These are phyloP conservation scores for Sophora flavescens DNA, from an alignment of 306 rosid genomes.

Conservation along the genomic window DNA sequence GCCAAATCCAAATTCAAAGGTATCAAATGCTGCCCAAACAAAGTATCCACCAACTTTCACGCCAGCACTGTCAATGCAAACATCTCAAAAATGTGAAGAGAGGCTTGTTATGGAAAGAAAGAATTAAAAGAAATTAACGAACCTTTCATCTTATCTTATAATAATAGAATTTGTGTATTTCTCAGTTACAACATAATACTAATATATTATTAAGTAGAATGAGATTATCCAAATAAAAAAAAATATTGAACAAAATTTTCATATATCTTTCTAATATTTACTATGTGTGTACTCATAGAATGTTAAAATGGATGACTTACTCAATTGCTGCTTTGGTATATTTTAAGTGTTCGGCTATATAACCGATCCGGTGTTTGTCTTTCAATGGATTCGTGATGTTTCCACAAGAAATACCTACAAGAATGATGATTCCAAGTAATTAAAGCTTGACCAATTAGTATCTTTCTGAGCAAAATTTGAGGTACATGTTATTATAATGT, in stretches of 20 bases:
- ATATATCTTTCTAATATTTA: background rate
- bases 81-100: background rate
- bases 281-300: background rate
- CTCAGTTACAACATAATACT: too few relatives aligned
- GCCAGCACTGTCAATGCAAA: slow-evolving; percentile 35
- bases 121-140: too few relatives aligned
- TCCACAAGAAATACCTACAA: slow-evolving; percentile 27
- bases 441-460: background rate
- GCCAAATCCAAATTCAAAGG: slow-evolving; percentile 44
- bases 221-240: too few relatives aligned
- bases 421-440: background rate
- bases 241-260: background rate
- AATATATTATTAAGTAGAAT: too few relatives aligned
- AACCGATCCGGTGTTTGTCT: slow-evolving; percentile 40
- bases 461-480: background rate
- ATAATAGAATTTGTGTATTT: too few relatives aligned
- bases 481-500: background rate
- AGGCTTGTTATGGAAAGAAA: too few relatives aligned
- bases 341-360: slow-evolving; percentile 39
- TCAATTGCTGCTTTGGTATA: slow-evolving; percentile 17
- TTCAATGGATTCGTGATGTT: slow-evolving; percentile 12
- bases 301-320: slow-evolving; percentile 37
- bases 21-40: slow-evolving; percentile 38
- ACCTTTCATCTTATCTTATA: too few relatives aligned
- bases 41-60: slow-evolving; percentile 50